phyloP scores from a whole-genome alignment of 768 basidiomycete species.

The Rhodotorula paludigena region DNA sequence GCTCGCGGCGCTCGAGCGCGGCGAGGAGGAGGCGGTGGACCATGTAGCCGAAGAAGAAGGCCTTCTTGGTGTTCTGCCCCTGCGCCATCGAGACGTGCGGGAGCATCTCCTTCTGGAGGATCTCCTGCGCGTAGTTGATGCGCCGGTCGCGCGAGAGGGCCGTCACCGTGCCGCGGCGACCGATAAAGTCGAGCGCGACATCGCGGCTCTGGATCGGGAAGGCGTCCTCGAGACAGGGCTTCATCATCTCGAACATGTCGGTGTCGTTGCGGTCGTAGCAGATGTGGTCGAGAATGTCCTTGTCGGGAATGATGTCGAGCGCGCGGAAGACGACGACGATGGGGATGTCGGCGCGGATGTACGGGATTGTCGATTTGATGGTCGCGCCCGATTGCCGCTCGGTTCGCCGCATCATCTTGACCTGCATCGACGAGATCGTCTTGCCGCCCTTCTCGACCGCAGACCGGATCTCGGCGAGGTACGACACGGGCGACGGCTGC shows the following conservation, averaged over 20 bases:
- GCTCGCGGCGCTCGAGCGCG: conserved; percentile 84
- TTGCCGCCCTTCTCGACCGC: conserved; percentile 97
- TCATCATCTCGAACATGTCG: conserved; percentile 95
- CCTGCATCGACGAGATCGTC: conserved; percentile 94
- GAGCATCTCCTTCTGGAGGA: conserved; percentile 96
- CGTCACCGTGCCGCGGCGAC: conserved; percentile 91
- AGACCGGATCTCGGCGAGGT: conserved; percentile 93
- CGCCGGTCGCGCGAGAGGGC: conserved; percentile 86
- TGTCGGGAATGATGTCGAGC: conserved; percentile 92
- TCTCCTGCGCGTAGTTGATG: conserved; percentile 93
- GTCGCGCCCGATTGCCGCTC: conserved; percentile 56
- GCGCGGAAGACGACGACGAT: conserved; percentile 99
- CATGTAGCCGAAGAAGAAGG: conserved; percentile 99
- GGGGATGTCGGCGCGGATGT: conserved; percentile 96
- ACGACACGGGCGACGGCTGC: conserved; percentile 89
- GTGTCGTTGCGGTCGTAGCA: conserved; percentile 91
- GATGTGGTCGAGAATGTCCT: conserved; percentile 95
- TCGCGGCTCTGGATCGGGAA: conserved; percentile 97
- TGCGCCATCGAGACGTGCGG: conserved; percentile 95
- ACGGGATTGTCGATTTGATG: conserved; percentile 95
- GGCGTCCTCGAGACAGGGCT: conserved; percentile 96
- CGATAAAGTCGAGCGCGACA: conserved; percentile 90
- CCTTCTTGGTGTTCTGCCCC: conserved; percentile 95
- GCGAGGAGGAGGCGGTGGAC: conserved; percentile 91
- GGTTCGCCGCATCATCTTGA: conserved; percentile 69